Conservation (phyloP, 805 yeast genomes). For the Saccharomycopsis sp. region DNA sequence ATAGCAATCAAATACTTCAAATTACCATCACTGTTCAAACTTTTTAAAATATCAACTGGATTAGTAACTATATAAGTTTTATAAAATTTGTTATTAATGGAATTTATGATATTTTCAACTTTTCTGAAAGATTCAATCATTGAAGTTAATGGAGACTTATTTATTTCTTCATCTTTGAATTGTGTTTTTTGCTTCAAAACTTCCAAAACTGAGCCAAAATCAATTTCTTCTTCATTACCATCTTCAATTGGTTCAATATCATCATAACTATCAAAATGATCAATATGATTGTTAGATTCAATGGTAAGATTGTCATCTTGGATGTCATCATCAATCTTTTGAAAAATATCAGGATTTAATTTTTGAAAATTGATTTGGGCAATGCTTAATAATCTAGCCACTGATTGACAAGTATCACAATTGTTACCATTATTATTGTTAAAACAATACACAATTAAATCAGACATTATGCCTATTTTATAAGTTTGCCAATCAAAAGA, state of each 20-base stretch:
- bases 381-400: slow-evolving; percentile 32
- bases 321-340: no score
- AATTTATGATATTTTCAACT: neutral
- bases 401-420: slow-evolving; percentile 29
- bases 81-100: slow-evolving; percentile 7
- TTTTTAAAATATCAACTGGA: slow-evolving; percentile 17
- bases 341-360: no score
- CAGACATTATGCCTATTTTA: slow-evolving; percentile 66
- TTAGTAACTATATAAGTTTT: slow-evolving; percentile 19
- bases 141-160: neutral
- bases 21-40: no score
- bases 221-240: neutral
- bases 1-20: no score
- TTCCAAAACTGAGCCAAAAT: neutral
- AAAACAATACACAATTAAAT: slow-evolving; percentile 66
- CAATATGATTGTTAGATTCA: no score
- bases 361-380: slow-evolving; percentile 29
- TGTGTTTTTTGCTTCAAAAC: neutral
- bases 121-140: neutral
- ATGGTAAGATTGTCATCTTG: no score
- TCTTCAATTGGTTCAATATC: neutral
- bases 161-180: no score
- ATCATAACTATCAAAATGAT: neutral
- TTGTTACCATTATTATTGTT: slow-evolving; percentile 25
- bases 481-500: slow-evolving; percentile 71